A percentile compares a stretch with the other conserved stretches of the same genome.
phyloP scores from a whole-genome alignment of 2,329 filamentous ascomycete species.

The Diaporthe citri region DNA sequence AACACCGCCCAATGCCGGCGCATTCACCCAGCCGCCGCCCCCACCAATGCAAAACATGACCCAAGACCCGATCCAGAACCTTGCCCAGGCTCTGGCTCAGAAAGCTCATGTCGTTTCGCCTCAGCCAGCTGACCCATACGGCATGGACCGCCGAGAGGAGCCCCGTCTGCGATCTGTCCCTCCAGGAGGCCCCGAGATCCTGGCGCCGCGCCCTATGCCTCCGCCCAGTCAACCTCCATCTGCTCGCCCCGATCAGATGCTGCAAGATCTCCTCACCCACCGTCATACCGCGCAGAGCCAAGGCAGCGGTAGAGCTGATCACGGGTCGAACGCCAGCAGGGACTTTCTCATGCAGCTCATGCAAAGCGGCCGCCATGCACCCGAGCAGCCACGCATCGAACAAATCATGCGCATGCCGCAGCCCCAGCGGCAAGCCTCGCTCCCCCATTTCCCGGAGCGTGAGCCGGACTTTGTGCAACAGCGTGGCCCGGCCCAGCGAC shows the following conservation, averaged over 20 bases:
- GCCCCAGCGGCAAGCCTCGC: slow-evolving; percentile 62
- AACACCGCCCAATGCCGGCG: slow-evolving; percentile 59
- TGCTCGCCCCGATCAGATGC: slow-evolving; percentile 68
- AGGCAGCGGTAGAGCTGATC: slow-evolving; percentile 60
- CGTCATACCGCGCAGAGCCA: slow-evolving; percentile 69
- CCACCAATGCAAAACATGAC: slow-evolving; percentile 41
- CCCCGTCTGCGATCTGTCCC: slow-evolving; percentile 54
- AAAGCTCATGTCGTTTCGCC: slow-evolving; percentile 60
- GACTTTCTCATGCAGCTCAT: slow-evolving; percentile 90
- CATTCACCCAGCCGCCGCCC: slow-evolving; percentile 56
- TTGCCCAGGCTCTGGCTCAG: slow-evolving; percentile 42
- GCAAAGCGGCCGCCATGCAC: slow-evolving; percentile 65
- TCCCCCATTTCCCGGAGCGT: slow-evolving; percentile 61
- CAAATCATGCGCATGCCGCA: slow-evolving; percentile 67
- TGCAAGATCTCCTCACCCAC: slow-evolving; percentile 71
- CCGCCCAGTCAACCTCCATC: slow-evolving; percentile 59
- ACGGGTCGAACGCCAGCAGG: slow-evolving; percentile 63
- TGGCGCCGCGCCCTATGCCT: slow-evolving; percentile 61
- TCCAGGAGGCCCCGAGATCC: slow-evolving; percentile 64
- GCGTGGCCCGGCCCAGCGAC: slow-evolving; percentile 52
- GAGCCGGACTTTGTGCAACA: slow-evolving; percentile 62
- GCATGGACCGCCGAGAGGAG: slow-evolving; percentile 60
- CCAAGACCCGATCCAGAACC: slow-evolving; percentile 38
- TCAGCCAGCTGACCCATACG: slow-evolving; percentile 62
- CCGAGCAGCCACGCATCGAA: slow-evolving; percentile 65